These are phyloP conservation scores for Cyclotella kingstonii DNA, from an alignment of 108 stramenopile species.

Conservation along the genomic window DNA sequence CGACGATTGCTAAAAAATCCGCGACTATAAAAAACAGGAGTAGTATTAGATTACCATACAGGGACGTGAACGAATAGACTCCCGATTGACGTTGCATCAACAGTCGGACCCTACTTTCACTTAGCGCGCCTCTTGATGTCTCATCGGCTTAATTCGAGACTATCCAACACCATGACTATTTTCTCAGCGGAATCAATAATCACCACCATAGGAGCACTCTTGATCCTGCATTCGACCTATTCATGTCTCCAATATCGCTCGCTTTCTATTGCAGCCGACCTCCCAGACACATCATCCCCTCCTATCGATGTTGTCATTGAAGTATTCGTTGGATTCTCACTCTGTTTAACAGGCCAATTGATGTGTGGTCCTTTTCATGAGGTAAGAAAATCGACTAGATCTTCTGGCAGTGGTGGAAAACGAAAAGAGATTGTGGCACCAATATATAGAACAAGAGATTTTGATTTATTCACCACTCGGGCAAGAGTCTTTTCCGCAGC, in stretches of 20 bases:
- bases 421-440: conserved; percentile 41
- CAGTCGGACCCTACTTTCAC: background rate
- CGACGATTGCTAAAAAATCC: too few species aligned
- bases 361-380: conserved; percentile 43
- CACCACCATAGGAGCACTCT: conserved; percentile 32
- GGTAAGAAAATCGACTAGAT: conserved; percentile 18
- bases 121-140: background rate
- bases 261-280: conserved; percentile 42
- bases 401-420: background rate
- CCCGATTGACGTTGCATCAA: background rate
- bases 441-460: conserved; percentile 42
- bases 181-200: conserved; percentile 25
- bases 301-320: conserved; percentile 48
- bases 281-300: conserved; percentile 44
- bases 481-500: conserved; percentile 12
- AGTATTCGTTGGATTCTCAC: conserved; percentile 34
- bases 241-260: conserved; percentile 53
- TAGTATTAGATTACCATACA: too few species aligned
- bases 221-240: conserved; percentile 47
- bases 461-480: conserved; percentile 41
- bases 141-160: background rate
- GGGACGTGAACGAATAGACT: too few species aligned
- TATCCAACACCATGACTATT: conserved; percentile 16
- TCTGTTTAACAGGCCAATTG: conserved; percentile 42
- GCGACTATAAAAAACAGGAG: too few species aligned